These are phyloP conservation scores for Phytophthora macrochlamydospora DNA, from an alignment of 352 stramenopile species.

Conservation along the genomic window DNA sequence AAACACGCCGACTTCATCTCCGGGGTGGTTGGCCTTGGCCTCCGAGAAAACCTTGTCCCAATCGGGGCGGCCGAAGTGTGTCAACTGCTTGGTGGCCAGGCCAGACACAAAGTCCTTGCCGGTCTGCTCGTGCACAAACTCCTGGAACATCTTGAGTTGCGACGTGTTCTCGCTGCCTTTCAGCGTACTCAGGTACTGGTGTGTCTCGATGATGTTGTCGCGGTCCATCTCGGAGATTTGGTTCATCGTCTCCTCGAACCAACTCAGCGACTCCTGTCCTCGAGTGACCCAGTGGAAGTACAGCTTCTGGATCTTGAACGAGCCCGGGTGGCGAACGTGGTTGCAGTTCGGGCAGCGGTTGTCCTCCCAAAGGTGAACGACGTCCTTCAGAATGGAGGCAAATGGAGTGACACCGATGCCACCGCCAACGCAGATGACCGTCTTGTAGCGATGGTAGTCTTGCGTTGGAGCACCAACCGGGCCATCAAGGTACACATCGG, in stretches of 20 bases:
- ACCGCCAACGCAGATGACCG: conserved; percentile 71
- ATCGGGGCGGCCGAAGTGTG: conserved; percentile 87
- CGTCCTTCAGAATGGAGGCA: conserved; percentile 78
- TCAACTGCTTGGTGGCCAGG: conserved; percentile 79
- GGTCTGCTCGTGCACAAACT: conserved; percentile 81
- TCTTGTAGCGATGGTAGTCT: conserved; percentile 80
- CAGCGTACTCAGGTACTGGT: conserved; percentile 86
- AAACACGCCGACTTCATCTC: conserved; percentile 87
- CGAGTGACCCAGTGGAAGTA: conserved; percentile 91
- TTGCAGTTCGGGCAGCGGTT: conserved; percentile 81
- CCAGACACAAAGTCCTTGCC: conserved; percentile 84
- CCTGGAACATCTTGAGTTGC: conserved; percentile 85
- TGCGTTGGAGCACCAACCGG: conserved; percentile 77
- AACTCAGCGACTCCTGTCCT: conserved; percentile 76
- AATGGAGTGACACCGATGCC: conserved; percentile 88
- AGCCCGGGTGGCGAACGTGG: conserved; percentile 66
- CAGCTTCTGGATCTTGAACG: conserved; percentile 82
- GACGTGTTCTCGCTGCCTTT: conserved; percentile 74
- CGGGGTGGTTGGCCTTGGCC: conserved; percentile 46
- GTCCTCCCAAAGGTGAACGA: conserved; percentile 77
- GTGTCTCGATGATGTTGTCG: conserved; percentile 81
- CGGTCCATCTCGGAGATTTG: conserved; percentile 78
- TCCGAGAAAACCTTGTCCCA: conserved; percentile 82
- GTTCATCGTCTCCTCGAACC: conserved; percentile 89
- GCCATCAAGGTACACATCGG: conserved; percentile 74